Base-by-base conservation (phyloP, 2,329 filamentous ascomycete genomes). In the Colletotrichum zoysiae region DNA sequence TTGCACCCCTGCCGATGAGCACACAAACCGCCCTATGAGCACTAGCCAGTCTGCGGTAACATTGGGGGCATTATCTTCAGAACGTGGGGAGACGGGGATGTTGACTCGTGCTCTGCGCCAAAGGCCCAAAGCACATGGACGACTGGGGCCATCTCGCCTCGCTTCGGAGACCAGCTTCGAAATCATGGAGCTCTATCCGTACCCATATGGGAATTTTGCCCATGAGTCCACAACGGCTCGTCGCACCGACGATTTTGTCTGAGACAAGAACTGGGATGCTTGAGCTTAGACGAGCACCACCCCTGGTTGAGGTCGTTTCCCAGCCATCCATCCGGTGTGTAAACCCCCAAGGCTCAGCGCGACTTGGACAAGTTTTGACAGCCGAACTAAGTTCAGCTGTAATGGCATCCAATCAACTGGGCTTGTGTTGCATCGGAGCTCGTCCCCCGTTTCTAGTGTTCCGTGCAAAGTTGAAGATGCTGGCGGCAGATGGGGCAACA, bases 81-180 rank as follows among this genome's bases (percentile, higher is more conserved):
- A 70, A 69, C 60, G 70, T 70, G 59, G 66, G 64, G 70, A 70
- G 59, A 56, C 65, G 33, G 66, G 66, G 70, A 58, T 72, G 55
- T 70, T 70, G 65, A 72, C 65, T 72, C 65, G 65, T 18, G 38
- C 44, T 66, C 40, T 40, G 46, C 35, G 40, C 44, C 38, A 46
- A 42, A 42, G 40, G 40, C 38, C 38, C 11, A 14, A 67, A 38
- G 35, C 62, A 38, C 61, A 46, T 59, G 44, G 59, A 18, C 35
- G 56, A 53, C 44, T 30, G 46, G 40, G 55, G 44, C 14, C 44
- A 46, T 48, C n/a, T 63, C 33, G 38, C 55, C 42, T 46, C 23
- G 30, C 59, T 55, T 59, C 33, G 12, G 57, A 23, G 50, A 30
- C 48, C 42, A 33, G 14, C 58, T 56, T 40, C 30, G 50, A 30